These are phyloP conservation scores for Neonectria punicea DNA, from an alignment of 2,329 filamentous ascomycete species.

Conservation along the genomic window DNA sequence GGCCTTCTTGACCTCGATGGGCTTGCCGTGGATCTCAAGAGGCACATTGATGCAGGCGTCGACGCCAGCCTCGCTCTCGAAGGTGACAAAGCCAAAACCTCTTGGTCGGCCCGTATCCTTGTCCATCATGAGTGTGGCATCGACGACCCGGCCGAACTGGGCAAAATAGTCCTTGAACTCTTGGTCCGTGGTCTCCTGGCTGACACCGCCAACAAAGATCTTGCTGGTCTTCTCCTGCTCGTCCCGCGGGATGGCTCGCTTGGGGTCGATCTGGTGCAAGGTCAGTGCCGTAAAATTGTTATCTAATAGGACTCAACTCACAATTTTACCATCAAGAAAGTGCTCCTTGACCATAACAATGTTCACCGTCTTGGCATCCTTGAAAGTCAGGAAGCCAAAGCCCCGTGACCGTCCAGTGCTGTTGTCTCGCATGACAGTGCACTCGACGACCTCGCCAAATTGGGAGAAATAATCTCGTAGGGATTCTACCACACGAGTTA, in stretches of 20 bases:
- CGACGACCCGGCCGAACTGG: constrained; percentile 94
- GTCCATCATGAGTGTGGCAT: constrained; percentile 99
- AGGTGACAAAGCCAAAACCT: constrained; percentile 98
- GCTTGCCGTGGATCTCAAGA: constrained; percentile 93
- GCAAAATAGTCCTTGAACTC: constrained; percentile 98
- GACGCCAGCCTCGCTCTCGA: constrained; percentile 94
- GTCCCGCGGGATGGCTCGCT: constrained; percentile 94
- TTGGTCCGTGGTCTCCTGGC: constrained; percentile 94
- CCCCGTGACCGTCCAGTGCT: constrained; percentile 92
- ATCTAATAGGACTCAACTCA: constrained; percentile 60
- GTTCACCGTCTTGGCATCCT: constrained; percentile 96
- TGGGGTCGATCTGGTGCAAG: constrained; percentile 85
- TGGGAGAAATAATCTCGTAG: constrained; percentile 97
- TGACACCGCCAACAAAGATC: constrained; percentile 98
- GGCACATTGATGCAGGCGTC: constrained; percentile 88
- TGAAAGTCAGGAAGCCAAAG: constrained; percentile 98
- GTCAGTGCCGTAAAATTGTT: constrained; percentile 34
- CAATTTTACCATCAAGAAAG: constrained; percentile 97
- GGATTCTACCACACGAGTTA: constrained; percentile 73
- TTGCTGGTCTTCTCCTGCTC: constrained; percentile 99
- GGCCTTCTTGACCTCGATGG: constrained; percentile 98
- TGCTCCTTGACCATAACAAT: constrained; percentile 99
- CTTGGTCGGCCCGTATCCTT: constrained; percentile 98
- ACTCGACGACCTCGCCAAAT: constrained; percentile 96
- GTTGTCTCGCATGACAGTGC: constrained; percentile 98